Conservation (phyloP, 345 rosid genomes). For the Melaleuca quinquenervia region DNA sequence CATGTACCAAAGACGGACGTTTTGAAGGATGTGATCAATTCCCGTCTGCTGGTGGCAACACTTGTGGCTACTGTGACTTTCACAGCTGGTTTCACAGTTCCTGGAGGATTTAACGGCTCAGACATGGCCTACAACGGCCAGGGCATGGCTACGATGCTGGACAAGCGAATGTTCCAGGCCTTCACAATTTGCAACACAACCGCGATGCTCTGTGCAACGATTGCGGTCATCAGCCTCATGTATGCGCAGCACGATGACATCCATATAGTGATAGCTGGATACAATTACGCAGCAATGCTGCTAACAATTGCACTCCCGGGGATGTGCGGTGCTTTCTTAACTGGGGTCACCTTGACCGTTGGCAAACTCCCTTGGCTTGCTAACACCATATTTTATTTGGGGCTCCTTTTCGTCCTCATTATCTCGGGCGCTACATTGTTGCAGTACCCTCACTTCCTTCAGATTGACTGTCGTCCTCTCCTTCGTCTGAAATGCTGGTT, state of each 20-base stretch:
- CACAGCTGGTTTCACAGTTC: neutral
- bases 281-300: rapidly evolving
- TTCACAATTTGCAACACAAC: neutral
- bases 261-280: rapidly evolving
- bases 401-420: neutral
- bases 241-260: rapidly evolving
- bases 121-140: neutral
- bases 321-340: neutral
- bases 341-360: neutral
- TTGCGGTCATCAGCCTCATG: neutral
- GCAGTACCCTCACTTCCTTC: rapidly evolving
- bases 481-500: neutral
- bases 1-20: neutral
- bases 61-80: neutral
- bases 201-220: neutral
- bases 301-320: neutral
- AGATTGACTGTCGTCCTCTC: no score
- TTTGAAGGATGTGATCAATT: neutral
- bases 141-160: neutral
- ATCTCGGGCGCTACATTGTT: neutral
- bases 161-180: neutral
- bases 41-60: neutral
- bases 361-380: neutral
- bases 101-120: neutral
- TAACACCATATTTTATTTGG: neutral